Evolutionary conservation across 768 basidiomycete genomes (phyloP).

Genomic region (Panellus pusillus): DNA sequence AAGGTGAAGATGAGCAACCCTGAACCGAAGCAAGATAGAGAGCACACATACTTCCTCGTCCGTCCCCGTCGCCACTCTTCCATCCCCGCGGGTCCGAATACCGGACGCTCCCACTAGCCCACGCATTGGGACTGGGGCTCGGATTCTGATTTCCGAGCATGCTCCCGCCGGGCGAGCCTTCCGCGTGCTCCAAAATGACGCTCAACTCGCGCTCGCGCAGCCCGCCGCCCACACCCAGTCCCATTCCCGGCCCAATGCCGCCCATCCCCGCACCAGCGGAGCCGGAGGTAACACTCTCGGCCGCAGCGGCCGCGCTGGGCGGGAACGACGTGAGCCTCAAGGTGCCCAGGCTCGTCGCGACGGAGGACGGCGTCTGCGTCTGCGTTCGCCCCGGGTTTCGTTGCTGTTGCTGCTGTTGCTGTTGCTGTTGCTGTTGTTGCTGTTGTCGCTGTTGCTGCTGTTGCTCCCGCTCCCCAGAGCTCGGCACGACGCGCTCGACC

Average conservation of each 20-base stretch:
- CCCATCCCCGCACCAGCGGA: not conserved
- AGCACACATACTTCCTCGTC: conserved; percentile 9
- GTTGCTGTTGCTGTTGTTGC: not conserved
- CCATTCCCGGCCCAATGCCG: not conserved
- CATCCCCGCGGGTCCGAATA: conserved; percentile 15
- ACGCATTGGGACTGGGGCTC: not conserved
- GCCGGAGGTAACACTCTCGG: not conserved
- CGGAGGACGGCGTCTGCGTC: conserved; percentile 4
- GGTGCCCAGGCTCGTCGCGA: conserved; percentile 3
- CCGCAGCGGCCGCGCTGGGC: not conserved
- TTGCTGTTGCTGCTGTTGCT: not conserved
- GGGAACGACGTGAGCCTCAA: conserved; percentile 15
- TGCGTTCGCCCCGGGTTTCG: not conserved
- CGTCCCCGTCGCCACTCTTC: conserved; percentile 14
- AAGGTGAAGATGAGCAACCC: not conserved
- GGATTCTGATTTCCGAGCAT: not conserved
- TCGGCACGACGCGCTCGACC: conserved; percentile 1
- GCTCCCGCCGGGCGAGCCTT: not conserved
- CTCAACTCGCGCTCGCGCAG: not conserved
- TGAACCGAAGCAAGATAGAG: not conserved
- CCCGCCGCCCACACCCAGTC: not conserved
- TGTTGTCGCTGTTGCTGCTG: not conserved
- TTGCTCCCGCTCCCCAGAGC: not conserved
- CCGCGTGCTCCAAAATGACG: not conserved
- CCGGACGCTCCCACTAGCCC: not conserved